Conservation (phyloP, 176 grass and related monocot genomes). For the Triticum urartu region DNA sequence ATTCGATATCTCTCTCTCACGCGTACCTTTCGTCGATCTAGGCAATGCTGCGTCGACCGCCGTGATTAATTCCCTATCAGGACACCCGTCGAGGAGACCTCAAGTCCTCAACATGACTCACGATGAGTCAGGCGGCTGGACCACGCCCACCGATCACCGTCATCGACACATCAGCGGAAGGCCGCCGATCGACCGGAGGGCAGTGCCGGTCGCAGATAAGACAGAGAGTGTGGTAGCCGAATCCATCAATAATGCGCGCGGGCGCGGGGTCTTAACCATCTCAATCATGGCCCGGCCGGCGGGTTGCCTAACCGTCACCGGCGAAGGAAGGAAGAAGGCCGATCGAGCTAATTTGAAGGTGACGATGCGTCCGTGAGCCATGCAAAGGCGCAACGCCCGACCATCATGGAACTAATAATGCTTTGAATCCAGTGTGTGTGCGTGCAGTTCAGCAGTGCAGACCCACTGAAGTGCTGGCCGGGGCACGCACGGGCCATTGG, state of each 20-base stretch:
- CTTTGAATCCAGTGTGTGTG: not conserved
- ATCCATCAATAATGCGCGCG: not conserved
- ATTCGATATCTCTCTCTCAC: no score
- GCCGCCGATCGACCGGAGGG: not conserved
- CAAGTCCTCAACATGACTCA: not conserved
- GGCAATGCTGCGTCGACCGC: not conserved
- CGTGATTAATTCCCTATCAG: not conserved
- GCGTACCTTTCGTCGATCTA: not conserved
- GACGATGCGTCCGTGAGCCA: not conserved
- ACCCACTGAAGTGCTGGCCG: not conserved
- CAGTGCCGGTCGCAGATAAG: not conserved
- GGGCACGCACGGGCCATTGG: no score
- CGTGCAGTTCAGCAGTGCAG: not conserved
- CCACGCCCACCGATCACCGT: constrained; percentile 1
- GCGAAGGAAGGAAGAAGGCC: not conserved
- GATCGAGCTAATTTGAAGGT: not conserved
- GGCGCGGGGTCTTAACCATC: not conserved
- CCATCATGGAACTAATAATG: not conserved
- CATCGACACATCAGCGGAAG: not conserved
- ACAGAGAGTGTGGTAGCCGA: not conserved
- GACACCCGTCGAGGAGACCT: not conserved
- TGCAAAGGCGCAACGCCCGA: not conserved
- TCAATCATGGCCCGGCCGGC: not conserved
- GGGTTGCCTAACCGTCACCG: not conserved
- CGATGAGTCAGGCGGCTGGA: not conserved